Evolutionary conservation across 108 stramenopile species (phyloP).

Genomic region (Skeletonema marinoi): DNA sequence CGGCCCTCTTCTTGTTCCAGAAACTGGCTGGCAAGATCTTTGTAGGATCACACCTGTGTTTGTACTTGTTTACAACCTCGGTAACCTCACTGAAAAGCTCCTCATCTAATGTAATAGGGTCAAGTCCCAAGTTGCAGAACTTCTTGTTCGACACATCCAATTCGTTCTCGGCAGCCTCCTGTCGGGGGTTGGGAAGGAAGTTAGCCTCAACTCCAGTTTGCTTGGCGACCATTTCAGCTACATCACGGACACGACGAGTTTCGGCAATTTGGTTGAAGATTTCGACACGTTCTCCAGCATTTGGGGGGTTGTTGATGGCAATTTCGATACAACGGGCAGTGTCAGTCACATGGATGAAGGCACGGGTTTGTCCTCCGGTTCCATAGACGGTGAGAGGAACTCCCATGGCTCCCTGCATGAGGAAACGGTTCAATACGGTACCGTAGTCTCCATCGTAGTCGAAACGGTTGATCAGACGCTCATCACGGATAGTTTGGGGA

Average conservation of each 20-base stretch:
- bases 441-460: conserved; percentile 99
- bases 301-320: conserved; percentile 96
- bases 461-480: conserved; percentile 96
- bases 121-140: conserved; percentile 93
- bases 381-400: conserved; percentile 98
- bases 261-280: conserved; percentile 99
- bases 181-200: conserved; percentile 94
- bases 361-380: conserved; percentile 97
- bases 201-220: conserved; percentile 93
- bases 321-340: conserved; percentile 96
- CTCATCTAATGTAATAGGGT: conserved; percentile 91
- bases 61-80: conserved; percentile 94
- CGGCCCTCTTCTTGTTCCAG: conserved; percentile 95
- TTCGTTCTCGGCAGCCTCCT: conserved; percentile 98
- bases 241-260: conserved; percentile 94
- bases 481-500: conserved; percentile 93
- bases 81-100: conserved; percentile 94
- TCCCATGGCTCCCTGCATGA: conserved; percentile 97
- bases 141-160: conserved; percentile 95
- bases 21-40: conserved; percentile 95
- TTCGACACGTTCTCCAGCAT: conserved; percentile 87
- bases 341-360: conserved; percentile 97
- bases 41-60: conserved; percentile 87
- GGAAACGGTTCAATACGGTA: conserved; percentile 97
- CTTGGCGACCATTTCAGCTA: conserved; percentile 90